Conservation (phyloP, 768 basidiomycete species). For the Tulasnella sp. region DNA sequence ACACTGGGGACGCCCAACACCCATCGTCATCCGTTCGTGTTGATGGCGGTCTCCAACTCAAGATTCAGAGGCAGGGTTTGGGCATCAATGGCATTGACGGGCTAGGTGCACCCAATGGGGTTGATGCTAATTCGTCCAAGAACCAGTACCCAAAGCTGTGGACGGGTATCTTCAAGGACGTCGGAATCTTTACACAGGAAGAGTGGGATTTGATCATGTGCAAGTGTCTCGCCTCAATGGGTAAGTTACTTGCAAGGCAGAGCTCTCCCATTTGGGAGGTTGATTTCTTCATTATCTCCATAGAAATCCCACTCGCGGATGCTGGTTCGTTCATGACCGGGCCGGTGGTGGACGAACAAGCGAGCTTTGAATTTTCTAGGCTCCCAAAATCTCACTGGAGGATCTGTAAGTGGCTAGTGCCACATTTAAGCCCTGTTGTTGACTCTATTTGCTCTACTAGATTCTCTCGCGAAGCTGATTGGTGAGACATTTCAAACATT, state of each 20-base stretch:
- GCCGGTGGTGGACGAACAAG: conserved; percentile 63
- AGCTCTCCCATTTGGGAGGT: neutral
- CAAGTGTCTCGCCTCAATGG: conserved; percentile 20
- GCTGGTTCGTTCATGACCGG: conserved; percentile 63
- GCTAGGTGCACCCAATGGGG: conserved; percentile 21
- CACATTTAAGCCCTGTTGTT: neutral
- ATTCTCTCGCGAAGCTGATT: conserved; percentile 52
- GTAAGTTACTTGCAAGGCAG: conserved; percentile 11
- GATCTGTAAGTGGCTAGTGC: conserved; percentile 33
- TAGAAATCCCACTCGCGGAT: conserved; percentile 66
- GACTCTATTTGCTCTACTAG: conserved; percentile 31
- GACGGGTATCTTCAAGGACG: conserved; percentile 26
- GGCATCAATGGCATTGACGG: neutral
- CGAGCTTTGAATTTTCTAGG: conserved; percentile 63
- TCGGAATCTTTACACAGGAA: conserved; percentile 21
- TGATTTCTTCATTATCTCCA: neutral
- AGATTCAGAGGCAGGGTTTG: neutral
- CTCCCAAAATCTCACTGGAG: conserved; percentile 65
- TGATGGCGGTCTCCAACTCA: neutral
- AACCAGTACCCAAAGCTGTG: neutral
- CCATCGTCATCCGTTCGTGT: neutral
- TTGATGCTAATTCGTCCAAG: conserved; percentile 23
- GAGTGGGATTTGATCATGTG: conserved; percentile 23
- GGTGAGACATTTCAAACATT: neutral
- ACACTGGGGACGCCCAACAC: neutral